Base-by-base conservation (phyloP, 1,284 basidiomycete genomes). In the Moesziomyces parantarcticus region DNA sequence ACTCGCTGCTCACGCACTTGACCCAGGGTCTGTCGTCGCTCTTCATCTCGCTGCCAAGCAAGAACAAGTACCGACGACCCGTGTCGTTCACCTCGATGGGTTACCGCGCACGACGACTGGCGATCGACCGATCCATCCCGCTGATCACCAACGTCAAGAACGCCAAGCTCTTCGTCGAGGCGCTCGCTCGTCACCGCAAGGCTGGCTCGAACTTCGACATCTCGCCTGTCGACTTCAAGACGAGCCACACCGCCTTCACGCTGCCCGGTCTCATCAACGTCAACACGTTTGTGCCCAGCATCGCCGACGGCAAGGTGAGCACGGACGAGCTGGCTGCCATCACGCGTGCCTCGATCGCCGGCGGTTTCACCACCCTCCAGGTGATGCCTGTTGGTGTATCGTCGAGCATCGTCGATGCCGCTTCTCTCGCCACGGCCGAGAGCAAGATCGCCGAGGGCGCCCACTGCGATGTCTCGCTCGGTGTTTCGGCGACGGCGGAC, bases 91-190 rank as follows among this genome's bases (percentile, higher is more conserved):
- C 94, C 58, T 97, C 94, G 84, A 96, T 97, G 85, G 97, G 96
- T 13, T 99, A 99, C 85, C 90, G 90, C 69, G 96, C 94, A 32
- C 92, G 97, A 84, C 92, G 96, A 74, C 95, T 98, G 92, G 96
- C 97, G n/a, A 96, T 99, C 72, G 96, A 99, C 86, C 97, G 96
- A 81, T 95, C 94, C 34, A 91, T 99, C 40, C 96, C 97, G 0
- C 88, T 99, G 55, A 94, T 99, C 84, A 99, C 96, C 62, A 99
- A 99, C 84, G 92, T 99, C 86, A 99, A 99, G 88, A 95, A 94
- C 83, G 97, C 97, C 70, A 99, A 99, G 86, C 88, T 99, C 81
- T 89, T 99, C 50, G 92, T 94, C 41, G 95, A 99, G 85, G 97
- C 96, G 3, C 89, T 99, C 62, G 92, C 97, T 64, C 90, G 78